phyloP scores from a whole-genome alignment of 2,329 filamentous ascomycete genomes.

The Geosmithia putterillii region DNA sequence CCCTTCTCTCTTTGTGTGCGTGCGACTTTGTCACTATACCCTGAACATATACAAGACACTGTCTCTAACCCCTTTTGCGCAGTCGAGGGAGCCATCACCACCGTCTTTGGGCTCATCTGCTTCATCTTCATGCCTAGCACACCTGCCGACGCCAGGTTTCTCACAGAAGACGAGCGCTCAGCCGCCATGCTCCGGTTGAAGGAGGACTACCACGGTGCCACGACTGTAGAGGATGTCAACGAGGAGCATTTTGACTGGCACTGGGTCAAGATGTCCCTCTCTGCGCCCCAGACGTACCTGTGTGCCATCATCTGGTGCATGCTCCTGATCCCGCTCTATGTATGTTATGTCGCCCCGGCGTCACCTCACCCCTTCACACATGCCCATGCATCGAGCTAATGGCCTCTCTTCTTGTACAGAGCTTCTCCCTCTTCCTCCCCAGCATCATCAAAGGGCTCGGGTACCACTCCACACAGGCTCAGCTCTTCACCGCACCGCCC shows the following conservation, averaged over 20 bases:
- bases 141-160: slow-evolving; percentile 3
- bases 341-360: background rate
- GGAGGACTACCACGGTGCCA: slow-evolving; percentile 10
- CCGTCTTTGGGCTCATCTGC: slow-evolving; percentile 18
- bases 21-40: background rate
- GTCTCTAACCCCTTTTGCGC: background rate
- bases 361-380: background rate
- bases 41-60: too few relatives aligned
- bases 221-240: slow-evolving; percentile 15
- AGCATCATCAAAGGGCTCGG: slow-evolving; percentile 20
- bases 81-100: slow-evolving; percentile 12
- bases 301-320: slow-evolving; percentile 8
- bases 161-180: slow-evolving; percentile 1
- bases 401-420: background rate
- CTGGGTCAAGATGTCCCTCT: slow-evolving; percentile 16
- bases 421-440: slow-evolving; percentile 12
- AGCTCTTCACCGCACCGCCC: slow-evolving; percentile 21
- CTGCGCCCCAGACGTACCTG: slow-evolving; percentile 13
- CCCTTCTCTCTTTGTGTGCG: background rate
- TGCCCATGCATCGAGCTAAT: background rate
- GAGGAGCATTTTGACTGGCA: slow-evolving; percentile 10
- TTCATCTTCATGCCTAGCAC: slow-evolving; percentile 25
- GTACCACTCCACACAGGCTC: slow-evolving; percentile 16
- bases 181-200: background rate
- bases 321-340: slow-evolving; percentile 13